Percentiles rank a stretch among this genome's conserved stretches.
Conservation (phyloP, 805 yeast species). For the Scheffersomyces coipomensis region DNA sequence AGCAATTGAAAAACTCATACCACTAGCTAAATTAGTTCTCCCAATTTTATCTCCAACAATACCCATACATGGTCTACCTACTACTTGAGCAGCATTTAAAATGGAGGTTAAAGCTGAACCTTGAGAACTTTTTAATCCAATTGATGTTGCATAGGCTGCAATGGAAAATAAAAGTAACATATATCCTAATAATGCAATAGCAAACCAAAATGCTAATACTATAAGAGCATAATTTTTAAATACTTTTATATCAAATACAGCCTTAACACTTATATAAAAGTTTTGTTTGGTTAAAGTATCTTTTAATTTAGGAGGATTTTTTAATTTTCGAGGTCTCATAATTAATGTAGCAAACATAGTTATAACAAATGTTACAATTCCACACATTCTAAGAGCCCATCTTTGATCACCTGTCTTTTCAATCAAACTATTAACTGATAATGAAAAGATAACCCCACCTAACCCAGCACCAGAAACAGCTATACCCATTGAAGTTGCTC, state of each 20-base stretch:
- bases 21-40: slow-evolving; percentile 33
- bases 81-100: slow-evolving; percentile 40
- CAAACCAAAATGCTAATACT: slow-evolving; percentile 31
- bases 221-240: slow-evolving; percentile 21
- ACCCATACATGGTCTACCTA: slow-evolving; percentile 54
- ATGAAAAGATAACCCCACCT: slow-evolving; percentile 52
- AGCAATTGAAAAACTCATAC: slow-evolving; percentile 19
- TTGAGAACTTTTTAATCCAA: slow-evolving; percentile 43
- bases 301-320: slow-evolving; percentile 19
- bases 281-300: slow-evolving; percentile 18
- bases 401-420: slow-evolving; percentile 37
- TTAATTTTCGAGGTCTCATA: slow-evolving; percentile 43
- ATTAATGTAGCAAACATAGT: slow-evolving; percentile 39
- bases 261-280: slow-evolving; percentile 20
- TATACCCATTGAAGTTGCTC: slow-evolving; percentile 50
- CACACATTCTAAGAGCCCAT: slow-evolving; percentile 46
- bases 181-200: slow-evolving; percentile 36
- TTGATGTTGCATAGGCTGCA: slow-evolving; percentile 36
- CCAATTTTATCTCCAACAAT: slow-evolving; percentile 47
- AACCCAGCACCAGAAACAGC: slow-evolving; percentile 48
- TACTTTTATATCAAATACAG: slow-evolving; percentile 34
- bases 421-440: slow-evolving; percentile 40
- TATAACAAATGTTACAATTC: slow-evolving; percentile 26
- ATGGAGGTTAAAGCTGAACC: slow-evolving; percentile 33
- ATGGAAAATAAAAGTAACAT: slow-evolving; percentile 34